Base-by-base conservation (phyloP, 1,139 yeast genomes). In the Sugiyamaella sp. region DNA sequence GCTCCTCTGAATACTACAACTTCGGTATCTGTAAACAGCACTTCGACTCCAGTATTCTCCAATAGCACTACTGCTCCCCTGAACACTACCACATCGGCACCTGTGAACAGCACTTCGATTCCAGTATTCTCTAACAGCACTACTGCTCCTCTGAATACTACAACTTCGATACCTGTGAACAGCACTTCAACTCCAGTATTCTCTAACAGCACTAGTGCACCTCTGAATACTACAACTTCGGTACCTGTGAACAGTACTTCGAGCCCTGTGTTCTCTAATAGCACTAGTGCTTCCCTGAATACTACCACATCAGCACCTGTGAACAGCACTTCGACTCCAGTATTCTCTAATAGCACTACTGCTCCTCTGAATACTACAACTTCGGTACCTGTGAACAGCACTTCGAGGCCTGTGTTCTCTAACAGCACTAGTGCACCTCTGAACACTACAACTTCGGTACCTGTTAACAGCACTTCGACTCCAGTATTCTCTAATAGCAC, bases 71-170 rank as follows among this genome's bases (percentile, higher is more conserved):
- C 35, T 8, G n/a, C 35, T 6, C 4, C 35, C n/a, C 4, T 12
- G 35, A 29, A 29, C 35, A 29, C 35, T 14, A 10, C 14, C 4
- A 29, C 35, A 10, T 29, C 35, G n/a, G 14, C n/a, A 12, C 35
- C 8, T 29, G 14, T 29, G 8, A 29, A 29, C n/a, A 29, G 14
- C 19, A 43, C 45, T 24, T 24, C 35, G 14, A 42, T 25, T 6
- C 29, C 38, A 14, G 45, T 40, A 16, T 32, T 46, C 20, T 24
- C 49, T 9, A 48, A 45, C 19, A 49, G 47, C 9, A 19, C 46
- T 20, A 49, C 53, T 20, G 20, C 41, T 6, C 12, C 45, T 14
- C 16, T 20, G n/a, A 37, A 24, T 37, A 25, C 43, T 4, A 37
- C 50, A 8, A 37, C 3, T 9, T 14, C 43, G 35, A 24, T 6